These are phyloP conservation scores for Globisporangium cederbergense DNA, from an alignment of 352 stramenopile species.

Conservation along the genomic window DNA sequence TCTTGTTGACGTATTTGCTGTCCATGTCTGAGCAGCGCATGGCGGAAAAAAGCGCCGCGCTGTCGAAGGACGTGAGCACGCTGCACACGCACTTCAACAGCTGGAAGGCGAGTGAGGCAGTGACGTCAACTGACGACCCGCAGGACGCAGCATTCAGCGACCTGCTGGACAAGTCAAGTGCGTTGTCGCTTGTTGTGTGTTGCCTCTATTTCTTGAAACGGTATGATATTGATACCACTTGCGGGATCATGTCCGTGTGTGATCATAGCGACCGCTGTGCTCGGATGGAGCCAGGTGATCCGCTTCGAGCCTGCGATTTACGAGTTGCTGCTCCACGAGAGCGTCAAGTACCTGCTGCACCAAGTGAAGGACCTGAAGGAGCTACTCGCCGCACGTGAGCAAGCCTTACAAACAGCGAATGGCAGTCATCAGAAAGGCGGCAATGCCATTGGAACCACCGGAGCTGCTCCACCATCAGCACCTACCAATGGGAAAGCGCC, in stretches of 20 bases:
- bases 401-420: slow-evolving; percentile 17
- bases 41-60: slow-evolving; percentile 47
- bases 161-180: slow-evolving; percentile 48
- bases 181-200: slow-evolving; percentile 11
- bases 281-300: slow-evolving; percentile 43
- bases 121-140: slow-evolving; percentile 6
- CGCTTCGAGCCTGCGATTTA: slow-evolving; percentile 57
- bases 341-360: slow-evolving; percentile 56
- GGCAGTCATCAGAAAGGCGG: background rate
- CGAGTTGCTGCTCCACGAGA: slow-evolving; percentile 63
- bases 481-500: slow-evolving; percentile 11
- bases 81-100: slow-evolving; percentile 53
- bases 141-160: slow-evolving; percentile 31
- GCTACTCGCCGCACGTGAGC: slow-evolving; percentile 45
- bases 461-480: background rate
- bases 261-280: slow-evolving; percentile 31
- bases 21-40: slow-evolving; percentile 29
- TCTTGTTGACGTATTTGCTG: background rate
- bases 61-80: slow-evolving; percentile 48
- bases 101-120: slow-evolving; percentile 46
- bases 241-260: no score
- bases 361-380: slow-evolving; percentile 63
- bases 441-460: background rate
- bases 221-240: background rate
- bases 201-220: background rate